Evolutionary conservation across 2,329 filamentous ascomycete species (phyloP), one percentile per base, ranked within the genome.

Genomic region (Tympanopsis confertula): DNA sequence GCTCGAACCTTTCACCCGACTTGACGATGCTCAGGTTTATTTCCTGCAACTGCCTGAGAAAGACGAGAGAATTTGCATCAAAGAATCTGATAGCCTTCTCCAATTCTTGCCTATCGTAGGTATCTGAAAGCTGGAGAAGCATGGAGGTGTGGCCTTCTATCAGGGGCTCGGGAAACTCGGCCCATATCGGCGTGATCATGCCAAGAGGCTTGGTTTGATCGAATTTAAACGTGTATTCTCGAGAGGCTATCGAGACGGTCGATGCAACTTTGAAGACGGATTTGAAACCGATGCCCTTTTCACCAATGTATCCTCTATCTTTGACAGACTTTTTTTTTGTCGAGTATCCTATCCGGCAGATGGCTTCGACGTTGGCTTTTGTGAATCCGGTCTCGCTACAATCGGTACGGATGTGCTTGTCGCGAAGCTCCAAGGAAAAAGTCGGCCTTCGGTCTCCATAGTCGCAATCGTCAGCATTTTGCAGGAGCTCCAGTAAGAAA

Each of bases 381-480:
- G 48, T 58, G 42, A 70, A 70, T 5, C 66, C 66, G 20, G 63
- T 54, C 39, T 70, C 68, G 37, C 71, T 71, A 48, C 65, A 70
- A 20, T 56, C 45, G 0, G 57, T 49, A 4, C 55, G 49, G 0
- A 71, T 42, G 18, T 39, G 35, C 19, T 54, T 51, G 28, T 44
- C 26, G 13, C 42, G 41, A 35, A 39, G 52, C 10, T 43, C 39
- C 38, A 62, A 68, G 5, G 47, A 44, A 1, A 62, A 45, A 33
- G 45, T 55, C 0, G 62, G 62, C 3, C 38, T 41, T 0, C 41
- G 20, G 1, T 54, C 52, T 3, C 19, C 12, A 13, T 30, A 29
- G 43, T 63, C 72, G 10, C 70, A 71, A 46, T 72, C 68, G 33
- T 74, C 69, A 4, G 67, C 66, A 45, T 74, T 74, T 42, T 72